phyloP scores from a whole-genome alignment of 2,329 filamentous ascomycete species.

The Fusarium falciforme region DNA sequence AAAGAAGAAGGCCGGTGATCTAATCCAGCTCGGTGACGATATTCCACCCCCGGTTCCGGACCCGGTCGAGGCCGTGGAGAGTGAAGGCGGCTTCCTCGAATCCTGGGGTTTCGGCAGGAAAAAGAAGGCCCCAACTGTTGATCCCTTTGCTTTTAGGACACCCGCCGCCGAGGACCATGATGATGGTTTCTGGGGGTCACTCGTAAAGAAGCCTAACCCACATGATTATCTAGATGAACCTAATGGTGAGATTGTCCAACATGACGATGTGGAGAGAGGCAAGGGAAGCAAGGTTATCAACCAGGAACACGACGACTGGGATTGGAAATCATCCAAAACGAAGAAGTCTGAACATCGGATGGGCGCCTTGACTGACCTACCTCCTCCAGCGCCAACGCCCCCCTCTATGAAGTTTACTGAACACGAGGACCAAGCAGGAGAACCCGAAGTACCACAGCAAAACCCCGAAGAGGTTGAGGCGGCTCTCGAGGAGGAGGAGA shows the following conservation, averaged over 20 bases:
- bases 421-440: slow-evolving; percentile 47
- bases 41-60: slow-evolving; percentile 45
- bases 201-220: slow-evolving; percentile 58
- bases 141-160: slow-evolving; percentile 51
- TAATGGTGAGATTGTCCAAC: slow-evolving; percentile 59
- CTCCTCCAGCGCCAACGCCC: slow-evolving; percentile 61
- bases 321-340: slow-evolving; percentile 56
- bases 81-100: slow-evolving; percentile 64
- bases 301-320: slow-evolving; percentile 59
- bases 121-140: slow-evolving; percentile 45
- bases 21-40: slow-evolving; percentile 52
- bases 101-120: slow-evolving; percentile 69
- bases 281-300: slow-evolving; percentile 57
- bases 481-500: slow-evolving; percentile 46
- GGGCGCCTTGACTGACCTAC: slow-evolving; percentile 54
- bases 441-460: slow-evolving; percentile 41
- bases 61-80: slow-evolving; percentile 48
- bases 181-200: slow-evolving; percentile 54
- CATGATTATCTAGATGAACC: slow-evolving; percentile 58
- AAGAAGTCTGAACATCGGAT: slow-evolving; percentile 57
- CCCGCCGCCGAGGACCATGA: slow-evolving; percentile 58
- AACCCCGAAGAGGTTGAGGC: slow-evolving; percentile 36
- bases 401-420: slow-evolving; percentile 60
- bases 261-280: slow-evolving; percentile 58
- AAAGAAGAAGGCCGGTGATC: slow-evolving; percentile 57